phyloP scores from a whole-genome alignment of 2,329 filamentous ascomycete genomes.

The Talaromyces sp. region DNA sequence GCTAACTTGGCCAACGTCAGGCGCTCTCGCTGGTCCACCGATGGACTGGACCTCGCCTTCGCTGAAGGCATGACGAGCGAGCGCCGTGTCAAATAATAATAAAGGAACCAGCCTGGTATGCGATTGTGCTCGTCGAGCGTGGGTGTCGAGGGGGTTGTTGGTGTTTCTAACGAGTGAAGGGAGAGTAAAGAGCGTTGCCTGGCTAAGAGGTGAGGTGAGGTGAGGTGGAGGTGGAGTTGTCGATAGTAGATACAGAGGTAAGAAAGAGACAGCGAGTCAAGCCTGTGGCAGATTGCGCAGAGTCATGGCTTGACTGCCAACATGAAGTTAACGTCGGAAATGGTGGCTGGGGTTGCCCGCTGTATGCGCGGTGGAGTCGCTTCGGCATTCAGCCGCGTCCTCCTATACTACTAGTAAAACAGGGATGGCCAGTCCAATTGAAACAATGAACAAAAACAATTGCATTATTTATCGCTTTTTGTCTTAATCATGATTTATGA shows the following conservation, averaged over 20 bases:
- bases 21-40: conserved; percentile 53
- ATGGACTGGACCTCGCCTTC: conserved; percentile 25
- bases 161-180: neutral
- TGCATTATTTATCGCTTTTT: too few relatives aligned
- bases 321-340: neutral
- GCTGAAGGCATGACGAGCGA: conserved; percentile 30
- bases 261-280: neutral
- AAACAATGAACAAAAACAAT: too few relatives aligned
- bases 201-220: neutral
- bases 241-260: neutral
- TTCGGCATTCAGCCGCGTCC: neutral
- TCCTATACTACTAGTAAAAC: too few relatives aligned
- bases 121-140: neutral
- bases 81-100: neutral
- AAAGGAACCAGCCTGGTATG: neutral
- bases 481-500: too few relatives aligned
- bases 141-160: neutral
- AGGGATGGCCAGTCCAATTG: too few relatives aligned
- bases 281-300: neutral
- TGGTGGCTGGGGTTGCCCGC: neutral
- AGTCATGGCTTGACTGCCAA: neutral
- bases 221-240: neutral
- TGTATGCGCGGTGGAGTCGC: neutral
- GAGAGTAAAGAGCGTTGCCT: neutral
- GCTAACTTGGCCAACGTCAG: conserved; percentile 84